phyloP scores from a whole-genome alignment of 305 asterid species.

The Fraxinus nigra region DNA sequence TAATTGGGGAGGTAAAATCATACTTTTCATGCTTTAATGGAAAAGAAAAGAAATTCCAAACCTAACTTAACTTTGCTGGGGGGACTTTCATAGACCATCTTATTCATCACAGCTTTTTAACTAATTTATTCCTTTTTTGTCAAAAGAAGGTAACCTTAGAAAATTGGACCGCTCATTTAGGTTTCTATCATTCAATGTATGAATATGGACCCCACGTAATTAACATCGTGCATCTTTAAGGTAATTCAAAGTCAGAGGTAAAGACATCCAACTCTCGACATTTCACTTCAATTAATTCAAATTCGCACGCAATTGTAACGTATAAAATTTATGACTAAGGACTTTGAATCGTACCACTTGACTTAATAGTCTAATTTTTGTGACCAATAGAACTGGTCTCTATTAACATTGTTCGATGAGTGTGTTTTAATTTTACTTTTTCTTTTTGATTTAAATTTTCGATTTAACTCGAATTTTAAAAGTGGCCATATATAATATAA shows the following conservation, averaged over 20 bases:
- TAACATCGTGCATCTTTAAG: not conserved
- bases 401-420: not conserved
- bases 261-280: not conserved
- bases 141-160: not conserved
- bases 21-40: not conserved
- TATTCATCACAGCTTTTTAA: not conserved
- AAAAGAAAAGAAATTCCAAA: not conserved
- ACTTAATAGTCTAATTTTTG: not conserved
- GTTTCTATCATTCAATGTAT: not conserved
- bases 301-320: not conserved
- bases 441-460: not conserved
- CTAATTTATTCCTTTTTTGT: not conserved
- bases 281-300: not conserved
- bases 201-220: not conserved
- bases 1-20: not conserved
- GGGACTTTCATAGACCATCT: not conserved
- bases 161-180: not conserved
- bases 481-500: not conserved
- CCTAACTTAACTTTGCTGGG: not conserved
- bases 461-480: not conserved
- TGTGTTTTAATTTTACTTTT: not conserved
- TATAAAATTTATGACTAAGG: not conserved
- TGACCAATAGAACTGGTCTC: not conserved
- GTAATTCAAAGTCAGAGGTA: too few relatives aligned
- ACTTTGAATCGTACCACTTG: not conserved